Evolutionary conservation across 2,329 filamentous ascomycete species (phyloP), one percentile per base, ranked within the genome.

Genomic region (Diplocarpon mali): DNA sequence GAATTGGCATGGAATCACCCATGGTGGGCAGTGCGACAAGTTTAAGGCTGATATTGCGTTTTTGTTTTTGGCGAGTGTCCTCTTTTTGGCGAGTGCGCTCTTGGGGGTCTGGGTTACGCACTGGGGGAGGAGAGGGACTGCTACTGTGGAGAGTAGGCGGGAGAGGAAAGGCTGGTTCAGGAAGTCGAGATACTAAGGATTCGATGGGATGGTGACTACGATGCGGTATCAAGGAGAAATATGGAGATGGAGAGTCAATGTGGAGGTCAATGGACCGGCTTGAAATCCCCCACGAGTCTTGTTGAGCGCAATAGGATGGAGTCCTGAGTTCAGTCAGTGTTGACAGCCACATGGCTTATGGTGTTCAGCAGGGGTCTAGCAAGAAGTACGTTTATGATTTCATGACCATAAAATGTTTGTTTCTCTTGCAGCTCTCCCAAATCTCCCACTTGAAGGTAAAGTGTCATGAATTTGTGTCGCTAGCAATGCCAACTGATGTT

Each of bases 1-100:
- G 60, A 95, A 88, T 59, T 94, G 84, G 29, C 93, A 70, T 57
- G 93, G 86, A 2, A 92, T 69, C 1, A 95, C 75, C 61, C 95
- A 89, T 1, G 88, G 80, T 51, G 65, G 71, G 37, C 60, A 62
- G n/a, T 90, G 84, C 63, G 70, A 75, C 46, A 73, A 77, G 55
- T 84, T 76, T 73, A 85, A 83, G 65, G 76, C 84, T 34, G 70
- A 58, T 40, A 42, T 58, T 5, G 56, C 57, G 1, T 59, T 59
- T 35, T 10, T 37, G 6, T 59, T 59, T 39, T 38, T 57, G 5
- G 50, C 51, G 8, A 40, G 46, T 2, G 47, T 56, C 7, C 55
- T 57, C 42, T 57, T 57, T 37, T 36, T 56, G 1, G 52, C 29
- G 16, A 51, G 47, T 38, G 53, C 48, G 14, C 16, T 56, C 24